Base-by-base conservation (phyloP, 345 rosid genomes). In the Syzygium aqueum region DNA sequence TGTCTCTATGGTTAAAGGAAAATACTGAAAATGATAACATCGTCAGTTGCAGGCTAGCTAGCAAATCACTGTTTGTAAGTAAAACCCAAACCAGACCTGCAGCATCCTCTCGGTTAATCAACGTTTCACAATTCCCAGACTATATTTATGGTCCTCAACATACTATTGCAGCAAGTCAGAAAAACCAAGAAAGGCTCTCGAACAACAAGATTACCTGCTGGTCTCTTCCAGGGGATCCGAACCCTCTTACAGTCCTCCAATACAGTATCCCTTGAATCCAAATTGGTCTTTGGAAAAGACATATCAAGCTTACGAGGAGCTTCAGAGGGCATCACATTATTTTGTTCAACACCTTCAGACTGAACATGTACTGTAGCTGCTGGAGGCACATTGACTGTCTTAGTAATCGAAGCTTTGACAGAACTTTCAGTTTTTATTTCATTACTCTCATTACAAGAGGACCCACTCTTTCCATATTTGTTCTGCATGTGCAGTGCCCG, bases 401-500 rank as follows among this genome's bases (percentile, higher is more conserved):
- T 90, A 87, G 92, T 51, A 52, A 77, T 88, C 85, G 90, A 89
- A 88, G 89, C 86, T 88, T 89, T 94, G 84, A 88, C 89, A 84
- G 91, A 87, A 87, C 88, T 87, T 87, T 89, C 94, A 53, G 67
- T 86, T 89, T 90, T 97, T 51, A 82, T 37, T 88, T 91, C 94
- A 87, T 88, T 88, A 85, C 84, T 90, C 59, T 90, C 94, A 87
- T 89, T 92, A 86, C 92, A 90, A 51, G 93, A 90, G 56, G 93
- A 89, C 87, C 89, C 91, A 85, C 91, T 86, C 92, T 93, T 96
- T 78, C 93, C 94, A 89, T 94, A 89, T 92, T 93, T 98, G 91
- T 94, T 92, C 88, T 96, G 96, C 98, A 94, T 95, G 92, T 89
- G 93, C 37, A 90, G 90, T 77, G 98, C 97, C 86, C 98, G 98